Base-by-base conservation (phyloP, 169 alveolate species). In the Cryptosporidium tyzzeri region DNA sequence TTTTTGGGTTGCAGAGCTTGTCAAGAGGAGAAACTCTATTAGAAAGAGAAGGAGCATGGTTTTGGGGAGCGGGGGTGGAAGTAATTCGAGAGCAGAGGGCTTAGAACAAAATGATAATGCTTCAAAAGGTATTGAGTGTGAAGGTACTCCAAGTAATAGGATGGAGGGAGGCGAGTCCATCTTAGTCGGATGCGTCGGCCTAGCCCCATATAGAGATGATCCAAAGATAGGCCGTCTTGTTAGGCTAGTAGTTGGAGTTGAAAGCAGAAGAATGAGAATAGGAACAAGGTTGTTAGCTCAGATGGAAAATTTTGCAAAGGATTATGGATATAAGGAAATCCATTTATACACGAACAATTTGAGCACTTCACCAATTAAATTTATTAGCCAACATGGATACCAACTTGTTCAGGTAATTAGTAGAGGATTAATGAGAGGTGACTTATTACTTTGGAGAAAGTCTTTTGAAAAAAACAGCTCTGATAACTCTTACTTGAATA, bases 341-440 rank as follows among this genome's bases (percentile, higher is more conserved):
- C 92, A 96, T 70, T 94, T 95, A 44, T 95, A 94, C 69, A 95
- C 97, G 33, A 95, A 95, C 91, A 94, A 95, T 68, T 86, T 95
- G 55, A 95, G 96, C 86, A 94, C 97, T 14, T 95, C 94, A 41
- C 93, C 94, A 45, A 85, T 95, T 74, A 94, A 94, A 85, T 95
- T 95, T 71, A 95, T 95, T 33, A 94, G 94, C 55, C 97, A 95
- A 86, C 93, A 95, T 85, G 96, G 96, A 10, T 95, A 93, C 84
- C 93, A 93, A 53, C 91, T 95, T 35, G 92, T 93, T 9, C 97
- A 95, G 85, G 93, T 94, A 21, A 94, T 95, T 39, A 93, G 97
- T 48, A 89, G 97, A 65, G 97, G 98, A 1, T 73, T 95, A 31
- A 95, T 95, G 97, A 85, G 97, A 53, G 97, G 97, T 0, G 97